A percentile compares a stretch with the other conserved stretches of the same genome.
These are phyloP conservation scores for Lavandula angustifolia DNA, from an alignment of 257 asterid genomes.

Conservation along the genomic window DNA sequence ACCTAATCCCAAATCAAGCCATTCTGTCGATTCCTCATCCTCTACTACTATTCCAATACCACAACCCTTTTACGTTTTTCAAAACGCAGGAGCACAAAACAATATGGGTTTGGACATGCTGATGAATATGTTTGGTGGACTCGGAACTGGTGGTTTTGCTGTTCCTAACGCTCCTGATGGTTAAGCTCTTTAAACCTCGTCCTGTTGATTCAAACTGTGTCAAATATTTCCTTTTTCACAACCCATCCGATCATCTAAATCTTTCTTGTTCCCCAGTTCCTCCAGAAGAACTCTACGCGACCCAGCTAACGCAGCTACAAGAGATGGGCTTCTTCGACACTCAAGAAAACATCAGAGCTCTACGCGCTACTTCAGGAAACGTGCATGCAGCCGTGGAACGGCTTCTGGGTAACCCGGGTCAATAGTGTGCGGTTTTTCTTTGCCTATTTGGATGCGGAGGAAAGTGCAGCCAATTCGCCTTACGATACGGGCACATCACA, in stretches of 20 bases:
- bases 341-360: constrained; percentile 58
- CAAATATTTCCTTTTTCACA: background rate
- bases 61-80: constrained; percentile 2
- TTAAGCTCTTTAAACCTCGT: constrained; percentile 19
- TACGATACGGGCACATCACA: constrained; percentile 32
- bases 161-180: constrained; percentile 49
- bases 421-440: constrained; percentile 33
- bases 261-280: constrained; percentile 40
- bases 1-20: background rate
- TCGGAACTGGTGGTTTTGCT: constrained; percentile 59
- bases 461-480: constrained; percentile 36
- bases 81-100: constrained; percentile 47
- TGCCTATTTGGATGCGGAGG: constrained; percentile 17
- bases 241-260: constrained; percentile 3
- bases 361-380: constrained; percentile 56
- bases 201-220: background rate
- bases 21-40: background rate
- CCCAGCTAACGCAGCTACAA: constrained; percentile 57
- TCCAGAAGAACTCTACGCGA: constrained; percentile 58
- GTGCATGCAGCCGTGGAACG: constrained; percentile 65
- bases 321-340: constrained; percentile 65
- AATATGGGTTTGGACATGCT: constrained; percentile 53
- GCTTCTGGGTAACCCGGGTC: constrained; percentile 53
- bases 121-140: constrained; percentile 68
- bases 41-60: constrained; percentile 4